Evolutionary conservation across 1,284 basidiomycete genomes (phyloP), one percentile per base, ranked within the genome.

Genomic region (Apiotrichum porosum): DNA sequence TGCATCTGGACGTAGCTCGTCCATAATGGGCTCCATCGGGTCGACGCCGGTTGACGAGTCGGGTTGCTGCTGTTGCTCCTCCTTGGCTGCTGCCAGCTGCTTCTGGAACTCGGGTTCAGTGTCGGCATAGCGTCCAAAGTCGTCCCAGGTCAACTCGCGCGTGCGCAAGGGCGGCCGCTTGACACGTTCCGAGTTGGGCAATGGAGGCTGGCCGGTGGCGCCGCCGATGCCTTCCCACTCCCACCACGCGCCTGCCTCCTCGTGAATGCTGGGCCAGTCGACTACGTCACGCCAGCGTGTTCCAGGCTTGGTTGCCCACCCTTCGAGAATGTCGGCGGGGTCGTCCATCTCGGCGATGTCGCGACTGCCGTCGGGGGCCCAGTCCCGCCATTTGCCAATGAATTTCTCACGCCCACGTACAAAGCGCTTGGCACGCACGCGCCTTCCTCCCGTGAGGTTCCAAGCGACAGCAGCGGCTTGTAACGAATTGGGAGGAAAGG

Each of bases 341-440:
- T 74, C 69, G 19, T 74, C 72, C 58, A 68, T 65, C 52, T 74
- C 72, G 4, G 65, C 62, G 3, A 74, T 39, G 50, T 69, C 65
- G 15, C 68, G 56, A 37, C 62, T 63, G 0, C 72, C 71, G 44
- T 71, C 68, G 18, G 56, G 37, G 15, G 57, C 56, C 57, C 61
- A 71, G 44, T 72, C 62, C 28, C 71, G 49, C 72, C 72, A 74
- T 42, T 66, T 66, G 9, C 72, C 72, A 17, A 42, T 40, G 47
- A 72, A 74, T 37, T 62, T 64, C 44, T 74, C 72, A 23, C 70
- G 55, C 12, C 62, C 65, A 9, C 70, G 55, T 1, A 68, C 60
- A 18, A 69, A 56, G n/a, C 66, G 60, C 38, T 68, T 68, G 15
- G 66, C 52, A 9, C 66, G 65, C 9, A 68, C 56, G 14, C 61